Base-by-base conservation (phyloP, 2,329 filamentous ascomycete species). In the Neophaeococcomyces aloes region DNA sequence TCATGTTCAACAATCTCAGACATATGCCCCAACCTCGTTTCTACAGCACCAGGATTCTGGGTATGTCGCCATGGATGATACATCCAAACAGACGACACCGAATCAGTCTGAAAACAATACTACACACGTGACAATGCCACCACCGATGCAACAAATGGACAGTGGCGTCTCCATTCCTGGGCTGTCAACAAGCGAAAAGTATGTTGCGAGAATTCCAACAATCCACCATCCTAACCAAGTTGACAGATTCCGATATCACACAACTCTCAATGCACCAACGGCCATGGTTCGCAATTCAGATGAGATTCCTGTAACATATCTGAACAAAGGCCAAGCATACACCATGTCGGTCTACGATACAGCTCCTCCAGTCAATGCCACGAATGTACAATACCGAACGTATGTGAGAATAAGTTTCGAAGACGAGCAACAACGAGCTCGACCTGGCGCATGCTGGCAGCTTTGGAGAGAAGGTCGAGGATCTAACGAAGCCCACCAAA, bases 281-380 rank as follows among this genome's bases (percentile, higher is more conserved):
- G 91, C 91, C 6, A 98, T 96, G 91, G 82, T 93, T 58, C 93
- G 84, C 61, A 80, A 87, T 49, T 66, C 79, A 1, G 83, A 93
- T 48, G 89, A 96, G 61, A 93, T 96, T 18, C 91, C 91, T 0
- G 78, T 96, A n/a, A 95, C 89, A 0, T 98, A 98, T 60, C 75
- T 98, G 14, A 98, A 98, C 68, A 96, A 96, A 64, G 88, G 89
- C 18, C 89, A 96, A 61, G 86, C 87, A 13, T 98, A 98, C 61
- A 84, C 85, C 0, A 70, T 98, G 14, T 83, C 84, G 2, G 75
- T 98, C 21, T 70, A 83, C 36, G 91, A 98, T 59, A 91, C 83
- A 0, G 70, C 72, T 4, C 76, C 82, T 1, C 69, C 73, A 1
- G 65, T 80, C 3, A 72, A 76, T 2, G 66, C 75, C 27, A 61